These are phyloP conservation scores for Trametes cubensis DNA, from an alignment of 768 basidiomycete genomes.

Conservation along the genomic window DNA sequence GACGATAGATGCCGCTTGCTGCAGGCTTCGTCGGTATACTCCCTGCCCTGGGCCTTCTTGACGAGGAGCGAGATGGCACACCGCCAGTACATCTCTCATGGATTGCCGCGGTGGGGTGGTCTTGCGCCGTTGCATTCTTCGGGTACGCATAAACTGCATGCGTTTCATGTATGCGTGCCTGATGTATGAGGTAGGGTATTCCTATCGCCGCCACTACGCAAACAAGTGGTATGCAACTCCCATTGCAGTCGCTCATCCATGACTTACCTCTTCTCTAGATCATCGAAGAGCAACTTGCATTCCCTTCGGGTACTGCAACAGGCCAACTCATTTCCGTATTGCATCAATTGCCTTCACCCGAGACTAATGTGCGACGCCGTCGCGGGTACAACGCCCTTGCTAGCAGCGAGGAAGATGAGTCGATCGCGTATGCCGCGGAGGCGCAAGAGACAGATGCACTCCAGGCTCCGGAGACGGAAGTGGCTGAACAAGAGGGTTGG, in stretches of 20 bases:
- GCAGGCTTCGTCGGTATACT: conserved; percentile 92
- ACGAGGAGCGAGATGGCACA: conserved; percentile 71
- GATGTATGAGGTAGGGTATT: conserved; percentile 66
- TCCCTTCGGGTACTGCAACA: conserved; percentile 95
- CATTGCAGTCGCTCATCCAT: neutral
- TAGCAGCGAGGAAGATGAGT: conserved; percentile 38
- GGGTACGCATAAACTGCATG: conserved; percentile 48
- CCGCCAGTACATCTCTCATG: conserved; percentile 76
- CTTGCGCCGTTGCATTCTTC: conserved; percentile 90
- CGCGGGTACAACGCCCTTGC: conserved; percentile 55
- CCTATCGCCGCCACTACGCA: conserved; percentile 89
- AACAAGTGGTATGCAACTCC: conserved; percentile 76
- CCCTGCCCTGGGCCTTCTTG: conserved; percentile 84
- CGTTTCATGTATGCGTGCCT: neutral
- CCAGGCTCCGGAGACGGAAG: conserved; percentile 37
- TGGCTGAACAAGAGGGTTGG: conserved; percentile 70
- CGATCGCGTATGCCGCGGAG: conserved; percentile 29
- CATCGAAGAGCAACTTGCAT: conserved; percentile 90
- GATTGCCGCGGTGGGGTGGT: conserved; percentile 80
- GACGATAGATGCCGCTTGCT: conserved; percentile 72
- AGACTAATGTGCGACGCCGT: conserved; percentile 56
- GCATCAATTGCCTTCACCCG: conserved; percentile 72
- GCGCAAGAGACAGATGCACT: conserved; percentile 16
- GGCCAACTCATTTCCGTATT: conserved; percentile 93
- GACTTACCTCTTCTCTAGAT: conserved; percentile 51